Evolutionary conservation across 1,139 yeast genomes (phyloP).

Genomic region (Diutina scorzettiae): DNA sequence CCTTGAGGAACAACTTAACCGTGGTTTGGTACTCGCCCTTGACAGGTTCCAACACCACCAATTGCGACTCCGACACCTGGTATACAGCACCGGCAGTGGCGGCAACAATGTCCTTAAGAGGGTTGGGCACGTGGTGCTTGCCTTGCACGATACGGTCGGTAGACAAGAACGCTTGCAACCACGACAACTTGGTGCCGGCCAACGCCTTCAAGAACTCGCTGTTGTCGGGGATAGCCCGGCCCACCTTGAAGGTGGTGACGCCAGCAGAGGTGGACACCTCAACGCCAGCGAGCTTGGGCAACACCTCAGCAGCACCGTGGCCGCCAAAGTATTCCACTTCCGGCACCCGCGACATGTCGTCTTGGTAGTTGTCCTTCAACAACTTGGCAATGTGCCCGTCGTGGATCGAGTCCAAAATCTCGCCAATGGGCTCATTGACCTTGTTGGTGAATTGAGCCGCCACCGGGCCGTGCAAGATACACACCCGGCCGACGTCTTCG

Average conservation of each 20-base stretch:
- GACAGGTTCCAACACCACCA: slow-evolving; percentile 46
- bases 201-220: slow-evolving; percentile 66
- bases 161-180: slow-evolving; percentile 88
- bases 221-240: slow-evolving; percentile 30
- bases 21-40: slow-evolving; percentile 65
- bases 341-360: slow-evolving; percentile 66
- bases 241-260: slow-evolving; percentile 32
- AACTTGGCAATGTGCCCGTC: slow-evolving; percentile 74
- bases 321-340: slow-evolving; percentile 84
- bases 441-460: slow-evolving; percentile 85
- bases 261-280: slow-evolving; percentile 15
- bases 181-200: slow-evolving; percentile 68
- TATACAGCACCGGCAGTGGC: slow-evolving; percentile 61
- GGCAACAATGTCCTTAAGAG: slow-evolving; percentile 66
- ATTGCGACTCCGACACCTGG: slow-evolving; percentile 25
- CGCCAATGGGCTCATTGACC: slow-evolving; percentile 87
- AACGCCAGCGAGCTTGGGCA: slow-evolving; percentile 12
- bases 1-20: slow-evolving; percentile 44
- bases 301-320: slow-evolving; percentile 27
- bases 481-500: slow-evolving; percentile 94
- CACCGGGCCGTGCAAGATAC: slow-evolving; percentile 97
- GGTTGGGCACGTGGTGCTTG: slow-evolving; percentile 63
- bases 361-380: slow-evolving; percentile 55
- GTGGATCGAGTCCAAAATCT: slow-evolving; percentile 78
- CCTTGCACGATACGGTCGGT: slow-evolving; percentile 80